Evolutionary conservation across 495 filamentous ascomycete genomes (phyloP).

Genomic region (Clohesyomyces aquaticus): DNA sequence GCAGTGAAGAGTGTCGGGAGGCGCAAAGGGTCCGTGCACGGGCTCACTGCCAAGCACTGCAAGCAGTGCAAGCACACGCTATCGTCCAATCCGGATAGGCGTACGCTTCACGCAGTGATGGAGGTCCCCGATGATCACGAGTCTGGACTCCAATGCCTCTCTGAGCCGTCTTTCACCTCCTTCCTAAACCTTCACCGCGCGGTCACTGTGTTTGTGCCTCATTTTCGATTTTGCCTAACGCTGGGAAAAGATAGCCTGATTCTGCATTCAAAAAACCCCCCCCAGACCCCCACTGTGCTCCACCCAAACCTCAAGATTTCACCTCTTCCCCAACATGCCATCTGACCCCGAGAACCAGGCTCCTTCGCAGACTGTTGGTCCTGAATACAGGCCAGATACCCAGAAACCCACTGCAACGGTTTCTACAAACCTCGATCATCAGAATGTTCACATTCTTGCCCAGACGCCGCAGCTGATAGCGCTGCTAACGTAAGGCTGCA

Average conservation of each 20-base stretch:
- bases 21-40: neutral
- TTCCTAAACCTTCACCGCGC: neutral
- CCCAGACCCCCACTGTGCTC: neutral
- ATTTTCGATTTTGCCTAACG: neutral
- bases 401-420: conserved; percentile 90
- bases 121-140: conserved; percentile 34
- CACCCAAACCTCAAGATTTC: neutral
- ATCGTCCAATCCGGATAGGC: neutral
- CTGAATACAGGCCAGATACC: conserved; percentile 72
- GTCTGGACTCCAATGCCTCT: conserved; percentile 11
- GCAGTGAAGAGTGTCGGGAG: conserved; percentile 9
- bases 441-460: conserved; percentile 85
- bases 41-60: too few species aligned
- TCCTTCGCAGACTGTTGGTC: conserved; percentile 74
- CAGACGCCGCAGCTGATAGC: conserved; percentile 98
- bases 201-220: neutral
- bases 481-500: conserved; percentile 80
- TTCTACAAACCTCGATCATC: conserved; percentile 76
- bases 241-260: neutral
- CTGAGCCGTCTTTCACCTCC: conserved; percentile 11
- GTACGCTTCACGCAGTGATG: conserved; percentile 9
- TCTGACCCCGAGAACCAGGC: conserved; percentile 47
- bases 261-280: neutral
- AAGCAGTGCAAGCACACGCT: conserved; percentile 1
- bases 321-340: conserved; percentile 36